Conservation (phyloP, 164 flowering plant genomes). For the Vitis vinifera region ASM3070453v1 NC_081807.1:9430501-9431000, state of each 20-base stretch:
- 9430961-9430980: constrained; percentile 31
- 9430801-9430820: constrained; percentile 30
- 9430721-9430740: constrained; percentile 39
- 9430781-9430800: constrained; percentile 40
- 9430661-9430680: constrained; percentile 40
- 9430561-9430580: no score
- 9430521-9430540: no score
- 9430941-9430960: constrained; percentile 43
- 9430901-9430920: constrained; percentile 38
- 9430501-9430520: no score
- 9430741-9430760: constrained; percentile 42
- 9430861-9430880: no score
- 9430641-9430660: constrained; percentile 46
- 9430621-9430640: constrained; percentile 45
- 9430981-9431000: constrained; percentile 34
- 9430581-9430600: constrained; percentile 41
- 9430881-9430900: constrained; percentile 15
- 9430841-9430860: no score
- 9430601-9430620: constrained; percentile 33
- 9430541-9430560: no score
- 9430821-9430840: not conserved
- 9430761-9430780: constrained; percentile 33
- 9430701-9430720: constrained; percentile 39
- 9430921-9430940: constrained; percentile 41
- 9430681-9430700: constrained; percentile 41